Evolutionary conservation across 2,329 filamentous ascomycete genomes (phyloP).

Genomic region (Pseudopyrenochaeta lycopersici): DNA sequence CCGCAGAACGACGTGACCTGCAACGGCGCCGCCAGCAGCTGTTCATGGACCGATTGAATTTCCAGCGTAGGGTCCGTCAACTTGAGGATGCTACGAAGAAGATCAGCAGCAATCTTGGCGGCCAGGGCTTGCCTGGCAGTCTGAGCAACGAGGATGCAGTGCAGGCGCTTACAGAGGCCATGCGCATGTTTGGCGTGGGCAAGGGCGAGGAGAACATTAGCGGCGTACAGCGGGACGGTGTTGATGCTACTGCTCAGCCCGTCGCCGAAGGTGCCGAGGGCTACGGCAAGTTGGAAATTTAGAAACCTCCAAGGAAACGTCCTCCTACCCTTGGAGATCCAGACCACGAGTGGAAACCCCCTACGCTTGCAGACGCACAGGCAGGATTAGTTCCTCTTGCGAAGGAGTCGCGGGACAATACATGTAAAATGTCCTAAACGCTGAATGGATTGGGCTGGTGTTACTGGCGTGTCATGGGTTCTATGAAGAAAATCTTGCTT

Average conservation of each 20-base stretch:
- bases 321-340: not conserved
- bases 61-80: conserved; percentile 85
- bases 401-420: too few relatives aligned
- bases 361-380: not conserved
- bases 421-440: not conserved
- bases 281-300: conserved; percentile 47
- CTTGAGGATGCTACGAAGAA: conserved; percentile 78
- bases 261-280: conserved; percentile 44
- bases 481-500: too few relatives aligned
- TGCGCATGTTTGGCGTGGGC: conserved; percentile 45
- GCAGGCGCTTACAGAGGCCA: conserved; percentile 44
- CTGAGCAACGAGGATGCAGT: conserved; percentile 46
- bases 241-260: conserved; percentile 37
- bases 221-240: conserved; percentile 41
- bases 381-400: not conserved
- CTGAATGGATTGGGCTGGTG: not conserved
- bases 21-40: conserved; percentile 92
- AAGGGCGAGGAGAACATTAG: conserved; percentile 46
- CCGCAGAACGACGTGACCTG: conserved; percentile 90
- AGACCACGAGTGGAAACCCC: not conserved
- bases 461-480: not conserved
- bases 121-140: conserved; percentile 41
- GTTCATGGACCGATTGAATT: conserved; percentile 88
- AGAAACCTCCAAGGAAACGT: not conserved
- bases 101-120: conserved; percentile 41